Evolutionary conservation across 805 yeast species (phyloP), one percentile per base, ranked within the genome.

Genomic region (Kuraishia borneana): DNA sequence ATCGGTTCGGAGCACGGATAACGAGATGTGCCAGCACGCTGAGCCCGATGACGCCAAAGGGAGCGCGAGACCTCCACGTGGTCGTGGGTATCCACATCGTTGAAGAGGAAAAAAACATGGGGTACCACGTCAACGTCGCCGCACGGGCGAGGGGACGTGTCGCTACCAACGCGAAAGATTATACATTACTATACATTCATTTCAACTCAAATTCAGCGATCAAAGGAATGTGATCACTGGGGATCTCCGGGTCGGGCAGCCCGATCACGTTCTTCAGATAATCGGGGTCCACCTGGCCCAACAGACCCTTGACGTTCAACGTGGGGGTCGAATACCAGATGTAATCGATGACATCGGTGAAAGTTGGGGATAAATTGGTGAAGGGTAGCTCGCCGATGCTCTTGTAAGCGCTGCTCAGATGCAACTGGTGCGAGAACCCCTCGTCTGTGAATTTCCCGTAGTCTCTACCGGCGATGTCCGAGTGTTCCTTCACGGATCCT

Each of bases 151-250:
- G 9, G 25, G 25, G 10, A 9, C 25, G 25, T 12, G 25, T n/a
- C n/a, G n/a, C n/a, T n/a, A n/a, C n/a, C n/a, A n/a, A n/a, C n/a
- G n/a, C n/a, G n/a, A n/a, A n/a, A n/a, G n/a, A n/a, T n/a, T n/a
- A n/a, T n/a, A n/a, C n/a, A n/a, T n/a, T n/a, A n/a, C n/a, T n/a
- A n/a, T n/a, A n/a, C n/a, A n/a, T n/a, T n/a, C n/a, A n/a, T 48
- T 71, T 73, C 50, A 87, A 73, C 47, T 76, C 83, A 48, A 89
- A 79, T 53, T 78, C 76, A 14, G 88, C 68, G 36, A 85, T 70
- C 41, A 89, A 61, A n/a, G 96, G 88, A 47, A 89, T 72, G 59
- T 89, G 97, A 57, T 89, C 97, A 32, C 95, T 83, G 18, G 97
- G 96, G 61, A 80, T 82, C 53, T 87, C 83, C 17, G 87, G 84